Percentiles rank a stretch among this genome's conserved stretches.
Conservation (phyloP, 148 eudicot genomes). For the Pharnaceum exiguum region DNA sequence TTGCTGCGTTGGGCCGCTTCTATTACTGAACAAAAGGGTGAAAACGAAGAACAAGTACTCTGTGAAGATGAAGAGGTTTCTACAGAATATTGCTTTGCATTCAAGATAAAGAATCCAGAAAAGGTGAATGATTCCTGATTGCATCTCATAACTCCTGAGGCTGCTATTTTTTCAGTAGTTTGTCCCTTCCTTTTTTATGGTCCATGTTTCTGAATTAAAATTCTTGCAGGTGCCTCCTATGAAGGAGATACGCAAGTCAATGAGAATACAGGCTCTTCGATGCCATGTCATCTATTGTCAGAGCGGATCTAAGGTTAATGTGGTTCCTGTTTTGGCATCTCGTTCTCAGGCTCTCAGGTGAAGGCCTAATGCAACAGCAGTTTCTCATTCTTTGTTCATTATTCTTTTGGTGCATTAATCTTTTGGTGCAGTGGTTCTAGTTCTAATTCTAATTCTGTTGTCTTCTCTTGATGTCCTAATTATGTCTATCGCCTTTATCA, state of each 20-base stretch:
- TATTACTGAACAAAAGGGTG: conserved; percentile 44
- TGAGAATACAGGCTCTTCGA: conserved; percentile 95
- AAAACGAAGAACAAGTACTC: conserved; percentile 53
- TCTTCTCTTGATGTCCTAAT: not conserved
- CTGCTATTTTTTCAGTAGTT: too few species aligned
- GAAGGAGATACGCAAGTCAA: conserved; percentile 63
- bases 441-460: too few species aligned
- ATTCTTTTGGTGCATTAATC: too few species aligned
- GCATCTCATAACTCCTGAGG: too few species aligned
- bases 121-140: too few species aligned
- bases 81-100: conserved; percentile 73
- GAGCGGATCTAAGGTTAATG: conserved; percentile 66
- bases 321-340: conserved; percentile 93
- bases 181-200: not conserved
- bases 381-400: not conserved
- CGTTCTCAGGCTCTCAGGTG: conserved; percentile 97
- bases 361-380: not conserved
- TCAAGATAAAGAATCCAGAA: conserved; percentile 61
- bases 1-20: conserved; percentile 80
- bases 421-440: too few species aligned
- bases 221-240: conserved; percentile 65
- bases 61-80: conserved; percentile 68
- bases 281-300: conserved; percentile 82
- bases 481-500: conserved; percentile 11
- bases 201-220: not conserved